Conservation (phyloP, 2,329 filamentous ascomycete genomes). For the Xylariaceae sp. region DNA sequence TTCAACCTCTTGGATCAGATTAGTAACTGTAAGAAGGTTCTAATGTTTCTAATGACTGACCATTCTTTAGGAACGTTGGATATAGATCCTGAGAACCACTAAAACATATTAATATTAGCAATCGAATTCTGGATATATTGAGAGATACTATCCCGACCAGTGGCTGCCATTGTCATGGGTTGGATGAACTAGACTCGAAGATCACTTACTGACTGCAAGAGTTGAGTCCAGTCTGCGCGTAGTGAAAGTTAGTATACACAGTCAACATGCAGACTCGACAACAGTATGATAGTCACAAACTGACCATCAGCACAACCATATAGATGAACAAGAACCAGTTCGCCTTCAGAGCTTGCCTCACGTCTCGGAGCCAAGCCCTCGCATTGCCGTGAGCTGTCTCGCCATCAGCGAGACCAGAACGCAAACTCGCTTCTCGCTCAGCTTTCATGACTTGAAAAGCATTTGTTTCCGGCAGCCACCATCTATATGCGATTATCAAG, state of each 20-base stretch:
- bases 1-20: constrained; percentile 14
- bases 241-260: no score
- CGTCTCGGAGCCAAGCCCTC: constrained; percentile 15
- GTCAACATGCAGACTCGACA: no score
- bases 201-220: constrained; percentile 8
- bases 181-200: no score
- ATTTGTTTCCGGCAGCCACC: constrained; percentile 21
- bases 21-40: neutral
- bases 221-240: constrained; percentile 13
- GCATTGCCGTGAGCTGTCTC: neutral
- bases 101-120: no score
- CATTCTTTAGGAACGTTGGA: constrained; percentile 20
- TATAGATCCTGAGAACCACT: constrained; percentile 16
- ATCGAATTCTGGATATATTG: no score
- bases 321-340: constrained; percentile 20
- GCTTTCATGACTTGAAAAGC: constrained; percentile 18
- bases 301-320: constrained; percentile 14
- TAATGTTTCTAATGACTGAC: constrained; percentile 2
- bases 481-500: constrained; percentile 18
- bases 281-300: no score
- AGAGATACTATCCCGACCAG: no score
- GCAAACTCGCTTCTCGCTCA: constrained; percentile 6
- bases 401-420: neutral
- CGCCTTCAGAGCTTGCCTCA: constrained; percentile 6
- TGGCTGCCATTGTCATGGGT: no score